phyloP scores from a whole-genome alignment of 768 basidiomycete species.

The Mycena amicta region DNA sequence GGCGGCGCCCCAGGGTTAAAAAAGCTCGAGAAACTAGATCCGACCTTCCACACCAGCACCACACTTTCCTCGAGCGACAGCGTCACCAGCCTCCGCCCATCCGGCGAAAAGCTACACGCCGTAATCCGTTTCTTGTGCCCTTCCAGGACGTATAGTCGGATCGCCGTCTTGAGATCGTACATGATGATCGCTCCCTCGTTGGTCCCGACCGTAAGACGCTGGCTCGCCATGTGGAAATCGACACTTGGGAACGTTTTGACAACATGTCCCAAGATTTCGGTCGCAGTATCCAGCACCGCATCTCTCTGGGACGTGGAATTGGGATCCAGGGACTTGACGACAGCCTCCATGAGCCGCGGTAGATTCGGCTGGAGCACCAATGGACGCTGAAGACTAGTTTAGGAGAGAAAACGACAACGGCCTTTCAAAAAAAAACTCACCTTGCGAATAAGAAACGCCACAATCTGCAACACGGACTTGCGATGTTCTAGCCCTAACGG shows the following conservation, averaged over 20 bases:
- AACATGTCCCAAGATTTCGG: constrained; percentile 93
- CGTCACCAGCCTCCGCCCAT: constrained; percentile 87
- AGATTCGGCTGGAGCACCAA: constrained; percentile 82
- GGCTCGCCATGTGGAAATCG: constrained; percentile 88
- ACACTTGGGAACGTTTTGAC: constrained; percentile 94
- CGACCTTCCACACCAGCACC: constrained; percentile 95
- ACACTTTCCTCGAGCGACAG: constrained; percentile 82
- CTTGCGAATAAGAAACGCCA: constrained; percentile 93
- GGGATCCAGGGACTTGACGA: constrained; percentile 95
- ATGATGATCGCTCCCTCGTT: constrained; percentile 92
- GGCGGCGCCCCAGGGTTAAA: constrained; percentile 92
- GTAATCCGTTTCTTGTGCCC: constrained; percentile 82
- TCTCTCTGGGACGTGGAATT: constrained; percentile 77
- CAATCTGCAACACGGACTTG: constrained; percentile 87
- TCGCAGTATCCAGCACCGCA: constrained; percentile 86
- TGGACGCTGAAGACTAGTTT: constrained; percentile 84
- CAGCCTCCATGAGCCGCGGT: constrained; percentile 87
- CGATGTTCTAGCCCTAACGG: constrained; percentile 75
- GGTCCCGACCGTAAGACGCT: constrained; percentile 91
- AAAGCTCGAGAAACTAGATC: constrained; percentile 84
- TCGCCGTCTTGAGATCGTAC: constrained; percentile 97
- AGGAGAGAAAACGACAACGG: neutral
- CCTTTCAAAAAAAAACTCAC: constrained; percentile 34
- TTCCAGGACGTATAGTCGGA: constrained; percentile 91
- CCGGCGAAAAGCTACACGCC: constrained; percentile 90